Conservation (phyloP, 2,329 filamentous ascomycete species). For the Xylaria sp. region DNA sequence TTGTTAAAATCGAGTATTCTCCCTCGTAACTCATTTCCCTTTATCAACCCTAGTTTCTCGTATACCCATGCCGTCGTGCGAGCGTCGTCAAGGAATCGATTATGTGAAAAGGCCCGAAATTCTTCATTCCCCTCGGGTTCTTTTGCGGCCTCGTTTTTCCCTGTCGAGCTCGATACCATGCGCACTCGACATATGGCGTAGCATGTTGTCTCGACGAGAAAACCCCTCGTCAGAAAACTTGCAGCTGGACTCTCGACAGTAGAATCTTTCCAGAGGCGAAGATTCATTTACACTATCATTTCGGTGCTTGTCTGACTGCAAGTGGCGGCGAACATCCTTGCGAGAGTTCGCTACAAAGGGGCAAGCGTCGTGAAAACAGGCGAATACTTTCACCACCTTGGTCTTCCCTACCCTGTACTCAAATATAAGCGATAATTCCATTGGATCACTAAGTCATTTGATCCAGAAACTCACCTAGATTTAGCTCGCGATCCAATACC, state of each 20-base stretch:
- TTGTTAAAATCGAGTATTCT: too few species aligned
- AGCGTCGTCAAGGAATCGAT: not conserved
- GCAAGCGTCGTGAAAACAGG: not conserved
- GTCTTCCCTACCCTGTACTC: not conserved
- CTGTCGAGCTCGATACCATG: not conserved
- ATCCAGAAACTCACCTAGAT: not conserved
- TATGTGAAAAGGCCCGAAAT: too few species aligned
- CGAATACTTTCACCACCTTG: not conserved
- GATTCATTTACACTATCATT: not conserved
- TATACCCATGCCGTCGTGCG: not conserved
- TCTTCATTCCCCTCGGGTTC: not conserved
- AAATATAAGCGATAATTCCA: not conserved
- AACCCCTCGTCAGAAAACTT: not conserved
- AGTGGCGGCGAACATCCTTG: not conserved
- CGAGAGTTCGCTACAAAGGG: not conserved
- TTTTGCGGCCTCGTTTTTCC: constrained; percentile 10
- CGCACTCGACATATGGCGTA: not conserved
- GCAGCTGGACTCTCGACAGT: not conserved
- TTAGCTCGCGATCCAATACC: not conserved
- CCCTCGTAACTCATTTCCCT: too few species aligned
- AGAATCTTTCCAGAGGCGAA: not conserved
- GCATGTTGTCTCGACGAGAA: constrained; percentile 10
- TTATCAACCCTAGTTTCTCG: too few species aligned
- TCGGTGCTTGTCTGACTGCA: constrained; percentile 3
- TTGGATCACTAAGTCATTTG: not conserved